phyloP scores from a whole-genome alignment of 345 rosid genomes.

The Eucalyptus regnans region DNA sequence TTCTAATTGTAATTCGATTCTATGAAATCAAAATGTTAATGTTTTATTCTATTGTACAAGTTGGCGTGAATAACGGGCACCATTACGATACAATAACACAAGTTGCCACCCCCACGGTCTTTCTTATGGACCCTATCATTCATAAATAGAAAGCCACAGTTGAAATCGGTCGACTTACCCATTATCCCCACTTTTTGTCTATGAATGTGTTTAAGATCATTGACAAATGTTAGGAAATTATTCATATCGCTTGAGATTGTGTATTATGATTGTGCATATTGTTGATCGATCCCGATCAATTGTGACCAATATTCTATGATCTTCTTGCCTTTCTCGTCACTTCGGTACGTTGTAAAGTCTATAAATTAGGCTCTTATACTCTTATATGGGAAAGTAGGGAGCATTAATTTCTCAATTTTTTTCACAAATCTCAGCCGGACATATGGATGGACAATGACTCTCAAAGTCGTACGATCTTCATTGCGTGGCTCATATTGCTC shows the following conservation, averaged over 20 bases:
- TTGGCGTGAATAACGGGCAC: not conserved
- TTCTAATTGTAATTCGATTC: not conserved
- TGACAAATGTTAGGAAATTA: too few species aligned
- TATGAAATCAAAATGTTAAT: not conserved
- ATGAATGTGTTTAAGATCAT: not conserved
- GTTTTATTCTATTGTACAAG: not conserved
- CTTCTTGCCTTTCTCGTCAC: not conserved
- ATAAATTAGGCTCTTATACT: fast-evolving
- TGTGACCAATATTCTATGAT: not conserved
- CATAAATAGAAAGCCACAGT: fast-evolving
- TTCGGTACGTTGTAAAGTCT: not conserved
- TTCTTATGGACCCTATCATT: fast-evolving
- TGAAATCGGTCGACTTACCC: not conserved
- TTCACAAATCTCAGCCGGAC: not conserved
- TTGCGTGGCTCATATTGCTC: not conserved
- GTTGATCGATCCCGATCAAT: not conserved
- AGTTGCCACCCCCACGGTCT: not conserved
- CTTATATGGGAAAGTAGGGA: not conserved
- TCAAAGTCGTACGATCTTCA: not conserved
- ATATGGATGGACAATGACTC: not conserved
- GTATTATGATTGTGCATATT: not conserved
- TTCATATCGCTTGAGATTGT: too few species aligned
- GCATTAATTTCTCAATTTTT: not conserved
- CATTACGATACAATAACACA: not conserved
- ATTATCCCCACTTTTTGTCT: not conserved